A percentile compares a stretch with the other conserved stretches of the same genome.
Evolutionary conservation across 495 filamentous ascomycete genomes (phyloP).

Genomic region (Wilcoxina mikolae): DNA sequence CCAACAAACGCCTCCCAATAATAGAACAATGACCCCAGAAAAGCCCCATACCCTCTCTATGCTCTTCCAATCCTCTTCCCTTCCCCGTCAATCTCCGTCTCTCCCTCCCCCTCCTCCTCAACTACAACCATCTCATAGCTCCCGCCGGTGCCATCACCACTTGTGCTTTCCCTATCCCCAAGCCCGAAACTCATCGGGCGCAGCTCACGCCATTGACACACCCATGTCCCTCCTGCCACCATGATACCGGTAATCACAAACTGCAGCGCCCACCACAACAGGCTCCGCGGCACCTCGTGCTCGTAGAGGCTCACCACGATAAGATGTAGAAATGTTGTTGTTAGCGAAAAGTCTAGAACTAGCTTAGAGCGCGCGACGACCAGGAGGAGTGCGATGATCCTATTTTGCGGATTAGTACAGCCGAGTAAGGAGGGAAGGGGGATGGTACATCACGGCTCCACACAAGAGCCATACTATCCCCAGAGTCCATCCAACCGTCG

Average conservation of each 20-base stretch:
- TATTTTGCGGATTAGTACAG: constrained; percentile 23
- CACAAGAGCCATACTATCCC: constrained; percentile 77
- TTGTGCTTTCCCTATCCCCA: constrained; percentile 29
- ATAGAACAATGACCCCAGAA: background rate
- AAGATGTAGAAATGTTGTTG: constrained; percentile 77
- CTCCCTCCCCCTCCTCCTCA: background rate
- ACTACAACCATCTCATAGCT: background rate
- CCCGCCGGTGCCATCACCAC: background rate
- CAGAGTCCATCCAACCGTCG: constrained; percentile 79
- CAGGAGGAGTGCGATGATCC: constrained; percentile 61
- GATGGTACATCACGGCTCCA: constrained; percentile 55
- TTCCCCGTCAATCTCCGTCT: background rate
- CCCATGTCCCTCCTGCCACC: constrained; percentile 67
- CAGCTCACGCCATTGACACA: constrained; percentile 77
- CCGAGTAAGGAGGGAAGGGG: background rate
- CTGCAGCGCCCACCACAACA: constrained; percentile 83
- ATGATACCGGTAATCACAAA: constrained; percentile 51
- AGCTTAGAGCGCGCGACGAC: constrained; percentile 78
- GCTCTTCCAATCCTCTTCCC: background rate
- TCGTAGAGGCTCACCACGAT: constrained; percentile 62
- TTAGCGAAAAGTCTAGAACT: constrained; percentile 83
- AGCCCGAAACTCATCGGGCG: constrained; percentile 71
- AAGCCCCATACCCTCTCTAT: background rate
- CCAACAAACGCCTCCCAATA: background rate
- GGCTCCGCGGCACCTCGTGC: constrained; percentile 51